Evolutionary conservation across 2,329 filamentous ascomycete genomes (phyloP), one percentile per base, ranked within the genome.

Genomic region (Cryphonectria naterciae): DNA sequence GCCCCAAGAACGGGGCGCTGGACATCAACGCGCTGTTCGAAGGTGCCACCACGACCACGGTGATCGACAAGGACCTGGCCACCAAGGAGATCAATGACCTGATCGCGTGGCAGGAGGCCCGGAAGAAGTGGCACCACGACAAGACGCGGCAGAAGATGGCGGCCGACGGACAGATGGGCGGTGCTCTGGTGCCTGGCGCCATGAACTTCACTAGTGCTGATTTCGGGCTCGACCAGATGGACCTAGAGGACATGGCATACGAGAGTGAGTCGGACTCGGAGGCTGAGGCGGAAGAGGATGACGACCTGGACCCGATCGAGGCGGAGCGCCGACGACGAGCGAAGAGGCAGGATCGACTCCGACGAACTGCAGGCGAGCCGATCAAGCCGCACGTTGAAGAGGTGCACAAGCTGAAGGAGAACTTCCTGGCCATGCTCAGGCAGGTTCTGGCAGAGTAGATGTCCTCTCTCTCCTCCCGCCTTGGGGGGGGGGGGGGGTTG

Each of bases 131-230:
- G 96, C 96, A 99, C 79, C 91, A 95, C 73, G 94, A 97, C 82
- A 99, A 99, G 86, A 99, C 96, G 11, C 86, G 95, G 68, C 96
- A 98, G 83, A 99, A 99, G 86, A 98, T 99, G 96, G 96, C 96
- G 0, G 94, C 94, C 2, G 94, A 95, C 77, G 85, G 79, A 8
- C 85, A 85, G 7, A 83, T 84, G 52, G 84, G 83, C 67, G 81
- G 82, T 25, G 85, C 85, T 37, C 80, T 86, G 70, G 80, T 83
- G 67, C 85, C 86, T 8, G 88, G 86, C 11, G 89, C 84, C 35
- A 84, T 85, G 74, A 83, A 80, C 19, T 97, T 98, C 83, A 90
- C 87, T 77, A 91, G 92, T 32, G 89, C 88, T 65, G 96, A 99
- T 81, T 99, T 99, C 82, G 96, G 96, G 0, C 84, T 99, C 28